Evolutionary conservation across 495 filamentous ascomycete genomes (phyloP).

Genomic region (Trypethelium eluteriae): DNA sequence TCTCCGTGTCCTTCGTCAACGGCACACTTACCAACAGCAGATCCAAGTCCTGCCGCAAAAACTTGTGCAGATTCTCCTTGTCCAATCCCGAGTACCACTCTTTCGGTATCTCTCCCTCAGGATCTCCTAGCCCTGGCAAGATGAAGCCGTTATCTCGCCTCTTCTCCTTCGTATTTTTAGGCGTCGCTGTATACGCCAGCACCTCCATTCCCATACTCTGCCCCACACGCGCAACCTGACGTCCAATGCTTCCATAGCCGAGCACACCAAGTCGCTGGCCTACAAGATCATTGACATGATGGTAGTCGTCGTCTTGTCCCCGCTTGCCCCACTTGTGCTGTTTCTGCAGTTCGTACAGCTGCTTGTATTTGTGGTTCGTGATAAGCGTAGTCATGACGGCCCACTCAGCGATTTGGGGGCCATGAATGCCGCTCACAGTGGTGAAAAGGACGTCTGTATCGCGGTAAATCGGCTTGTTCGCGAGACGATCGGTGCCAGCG

Average conservation of each 20-base stretch:
- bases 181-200: slow-evolving; percentile 68
- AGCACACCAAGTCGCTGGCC: slow-evolving; percentile 62
- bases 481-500: slow-evolving; percentile 65
- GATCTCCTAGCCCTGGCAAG: slow-evolving; percentile 69
- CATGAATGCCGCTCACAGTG: slow-evolving; percentile 69
- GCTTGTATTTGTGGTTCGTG: slow-evolving; percentile 47
- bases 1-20: slow-evolving; percentile 57
- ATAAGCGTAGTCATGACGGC: slow-evolving; percentile 52
- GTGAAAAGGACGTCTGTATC: slow-evolving; percentile 57
- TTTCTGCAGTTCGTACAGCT: slow-evolving; percentile 46
- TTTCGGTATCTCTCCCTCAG: slow-evolving; percentile 59
- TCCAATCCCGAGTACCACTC: slow-evolving; percentile 67
- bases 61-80: slow-evolving; percentile 52
- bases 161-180: slow-evolving; percentile 47
- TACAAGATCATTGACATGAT: slow-evolving; percentile 42
- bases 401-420: slow-evolving; percentile 84
- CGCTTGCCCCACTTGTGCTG: slow-evolving; percentile 44
- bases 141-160: slow-evolving; percentile 59
- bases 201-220: slow-evolving; percentile 72
- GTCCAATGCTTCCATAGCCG: slow-evolving; percentile 78
- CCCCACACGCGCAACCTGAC: slow-evolving; percentile 63
- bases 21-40: slow-evolving; percentile 68
- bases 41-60: slow-evolving; percentile 64
- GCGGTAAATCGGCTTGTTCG: slow-evolving; percentile 55
- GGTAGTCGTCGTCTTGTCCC: slow-evolving; percentile 28